Conservation (phyloP, 208 protist genomes). For the Crithidia bombi region DNA sequence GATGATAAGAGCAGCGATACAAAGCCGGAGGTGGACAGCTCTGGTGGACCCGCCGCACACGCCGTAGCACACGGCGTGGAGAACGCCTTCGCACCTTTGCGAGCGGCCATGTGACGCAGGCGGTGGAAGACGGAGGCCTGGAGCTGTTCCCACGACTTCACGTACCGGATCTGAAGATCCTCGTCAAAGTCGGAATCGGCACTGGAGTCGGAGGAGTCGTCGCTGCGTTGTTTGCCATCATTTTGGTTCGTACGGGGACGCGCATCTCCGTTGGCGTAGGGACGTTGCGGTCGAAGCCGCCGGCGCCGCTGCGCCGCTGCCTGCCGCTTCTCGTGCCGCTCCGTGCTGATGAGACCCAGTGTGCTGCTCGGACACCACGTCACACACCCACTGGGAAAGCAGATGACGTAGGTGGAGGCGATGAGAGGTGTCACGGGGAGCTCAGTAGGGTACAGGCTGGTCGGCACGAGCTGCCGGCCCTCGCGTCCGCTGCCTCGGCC, state of each 20-base stretch:
- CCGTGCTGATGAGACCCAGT: conserved; percentile 17
- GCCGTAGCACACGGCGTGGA: too few relatives aligned
- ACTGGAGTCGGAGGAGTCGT: background rate
- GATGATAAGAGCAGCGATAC: conserved; percentile 40
- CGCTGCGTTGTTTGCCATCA: background rate
- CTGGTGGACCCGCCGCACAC: background rate
- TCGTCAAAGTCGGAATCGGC: conserved; percentile 10
- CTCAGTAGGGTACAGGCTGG: background rate
- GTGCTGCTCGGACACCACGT: conserved; percentile 54
- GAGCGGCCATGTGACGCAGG: conserved; percentile 2
- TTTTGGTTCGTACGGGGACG: background rate
- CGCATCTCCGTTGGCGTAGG: background rate
- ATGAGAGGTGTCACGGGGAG: conserved; percentile 8
- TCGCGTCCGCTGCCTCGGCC: background rate
- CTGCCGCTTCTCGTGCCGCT: background rate
- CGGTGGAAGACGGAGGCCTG: conserved; percentile 40
- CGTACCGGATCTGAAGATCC: conserved; percentile 17
- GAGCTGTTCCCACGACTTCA: conserved; percentile 47
- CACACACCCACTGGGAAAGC: conserved; percentile 40
- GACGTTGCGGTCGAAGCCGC: background rate
- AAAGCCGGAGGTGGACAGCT: conserved; percentile 38
- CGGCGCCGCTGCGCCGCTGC: conserved; percentile 1
- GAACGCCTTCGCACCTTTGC: background rate
- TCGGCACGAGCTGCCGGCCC: background rate
- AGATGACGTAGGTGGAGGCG: conserved; percentile 38